Evolutionary conservation across 2,329 filamentous ascomycete species (phyloP).

Genomic region (Colletotrichum viniferum): DNA sequence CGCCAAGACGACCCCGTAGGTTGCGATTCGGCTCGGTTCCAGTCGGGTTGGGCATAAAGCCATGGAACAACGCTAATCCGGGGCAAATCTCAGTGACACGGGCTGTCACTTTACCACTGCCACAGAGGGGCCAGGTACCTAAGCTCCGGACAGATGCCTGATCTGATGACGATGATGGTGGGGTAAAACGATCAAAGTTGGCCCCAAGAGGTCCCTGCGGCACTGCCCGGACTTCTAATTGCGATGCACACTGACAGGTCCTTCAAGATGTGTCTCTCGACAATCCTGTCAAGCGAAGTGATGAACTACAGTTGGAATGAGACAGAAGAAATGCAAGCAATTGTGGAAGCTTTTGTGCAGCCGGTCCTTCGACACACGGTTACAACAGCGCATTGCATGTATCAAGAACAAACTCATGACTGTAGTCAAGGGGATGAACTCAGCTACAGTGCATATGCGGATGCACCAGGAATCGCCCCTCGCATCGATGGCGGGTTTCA

Average conservation of each 20-base stretch:
- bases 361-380: not conserved
- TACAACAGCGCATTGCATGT: not conserved
- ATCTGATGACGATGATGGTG: constrained; percentile 16
- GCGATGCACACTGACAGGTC: not conserved
- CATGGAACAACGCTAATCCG: constrained; percentile 21
- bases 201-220: not conserved
- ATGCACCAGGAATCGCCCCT: not conserved
- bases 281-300: not conserved
- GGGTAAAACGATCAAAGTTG: constrained; percentile 8
- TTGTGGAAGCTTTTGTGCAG: not conserved
- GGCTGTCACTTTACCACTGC: not conserved
- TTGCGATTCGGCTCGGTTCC: constrained; percentile 5
- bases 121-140: not conserved
- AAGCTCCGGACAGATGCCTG: not conserved
- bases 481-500: not conserved
- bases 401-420: not conserved
- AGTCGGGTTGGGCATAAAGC: constrained; percentile 1
- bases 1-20: constrained; percentile 14
- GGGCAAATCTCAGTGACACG: not conserved
- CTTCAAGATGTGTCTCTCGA: not conserved
- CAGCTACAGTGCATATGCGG: not conserved
- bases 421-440: not conserved
- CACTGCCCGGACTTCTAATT: not conserved
- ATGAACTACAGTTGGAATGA: not conserved
- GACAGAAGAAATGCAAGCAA: not conserved